Evolutionary conservation across 2,329 filamentous ascomycete species (phyloP).

Genomic region (Ophiocordyceps unilateralis): DNA sequence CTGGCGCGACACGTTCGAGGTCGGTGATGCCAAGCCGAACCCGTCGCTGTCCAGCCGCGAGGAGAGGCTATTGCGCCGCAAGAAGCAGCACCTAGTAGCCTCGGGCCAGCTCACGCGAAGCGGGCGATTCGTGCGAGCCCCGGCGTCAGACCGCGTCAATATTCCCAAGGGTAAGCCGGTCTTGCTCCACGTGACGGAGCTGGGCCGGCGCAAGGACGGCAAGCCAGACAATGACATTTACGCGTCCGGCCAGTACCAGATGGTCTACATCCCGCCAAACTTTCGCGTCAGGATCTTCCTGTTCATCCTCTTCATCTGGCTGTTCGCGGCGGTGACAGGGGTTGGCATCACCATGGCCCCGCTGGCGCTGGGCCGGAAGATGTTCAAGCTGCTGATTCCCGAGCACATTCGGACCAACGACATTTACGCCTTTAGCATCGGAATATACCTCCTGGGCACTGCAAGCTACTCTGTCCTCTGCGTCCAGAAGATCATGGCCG

Average conservation of each 20-base stretch:
- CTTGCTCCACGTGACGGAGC: constrained; percentile 56
- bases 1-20: constrained; percentile 39
- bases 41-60: constrained; percentile 17
- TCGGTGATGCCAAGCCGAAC: constrained; percentile 26
- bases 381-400: constrained; percentile 61
- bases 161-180: constrained; percentile 72
- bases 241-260: constrained; percentile 43
- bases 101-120: constrained; percentile 43
- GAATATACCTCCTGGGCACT: constrained; percentile 64
- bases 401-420: constrained; percentile 67
- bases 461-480: constrained; percentile 44
- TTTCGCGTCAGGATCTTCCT: constrained; percentile 66
- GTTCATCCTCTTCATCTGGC: constrained; percentile 83
- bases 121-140: constrained; percentile 78
- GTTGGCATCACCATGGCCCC: constrained; percentile 75
- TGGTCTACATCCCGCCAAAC: constrained; percentile 68
- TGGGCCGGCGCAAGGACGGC: constrained; percentile 45
- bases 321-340: constrained; percentile 79
- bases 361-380: constrained; percentile 62
- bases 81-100: constrained; percentile 27
- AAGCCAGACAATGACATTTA: constrained; percentile 31
- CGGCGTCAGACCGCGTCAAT: constrained; percentile 85
- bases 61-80: constrained; percentile 17
- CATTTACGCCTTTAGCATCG: constrained; percentile 88
- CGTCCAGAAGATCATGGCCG: constrained; percentile 19